Base-by-base conservation (phyloP, 2,329 filamentous ascomycete genomes). In the Fusarium penzigii region DNA sequence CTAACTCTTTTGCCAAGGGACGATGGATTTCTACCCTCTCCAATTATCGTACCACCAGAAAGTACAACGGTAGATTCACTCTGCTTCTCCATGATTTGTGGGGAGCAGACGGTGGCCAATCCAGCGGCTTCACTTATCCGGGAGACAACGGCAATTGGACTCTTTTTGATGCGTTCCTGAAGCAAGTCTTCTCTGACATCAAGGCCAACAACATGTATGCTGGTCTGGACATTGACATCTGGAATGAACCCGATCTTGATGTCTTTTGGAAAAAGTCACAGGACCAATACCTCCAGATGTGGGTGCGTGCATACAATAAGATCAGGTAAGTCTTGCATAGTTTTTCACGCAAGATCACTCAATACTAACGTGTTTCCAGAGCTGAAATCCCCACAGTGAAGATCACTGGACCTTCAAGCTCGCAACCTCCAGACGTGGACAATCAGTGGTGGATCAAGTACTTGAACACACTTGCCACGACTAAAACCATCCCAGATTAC, bases 211-310 rank as follows among this genome's bases (percentile, higher is more conserved):
- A 66, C 32, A 72, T 69, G 62, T 66, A 61, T 17, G 65, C 65
- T 1, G 71, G 69, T 0, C 56, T 82, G 0, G 67, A 77, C 0
- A 64, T 77, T 10, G 80, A 82, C 46, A 73, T 80, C 36, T 82
- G 79, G 79, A 82, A 82, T 50, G 79, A 82, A 63, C 76, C 79
- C 0, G 78, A 81, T 7, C 17, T 61, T 6, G 48, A n/a, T 4
- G 44, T 44, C 9, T 66, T 66, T 40, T 65, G 64, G 63, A 34
- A 29, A 3, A 43, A 55, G 0, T 46, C 57, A 0, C 57, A 55
- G 20, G 48, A 56, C 13, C 63, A 65, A 20, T 65, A 53, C 44
- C 16, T 65, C 2, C 12, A 51, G 1, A 36, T 60, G 1, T 65
- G 63, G 48, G 44, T 53, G 5, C 52, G 58, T 2, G 51, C 59